Percentiles rank a stretch among this genome's conserved stretches.
These are phyloP conservation scores for Wallacemonas sp. DNA, from an alignment of 208 protist genomes.

Conservation along the genomic window DNA sequence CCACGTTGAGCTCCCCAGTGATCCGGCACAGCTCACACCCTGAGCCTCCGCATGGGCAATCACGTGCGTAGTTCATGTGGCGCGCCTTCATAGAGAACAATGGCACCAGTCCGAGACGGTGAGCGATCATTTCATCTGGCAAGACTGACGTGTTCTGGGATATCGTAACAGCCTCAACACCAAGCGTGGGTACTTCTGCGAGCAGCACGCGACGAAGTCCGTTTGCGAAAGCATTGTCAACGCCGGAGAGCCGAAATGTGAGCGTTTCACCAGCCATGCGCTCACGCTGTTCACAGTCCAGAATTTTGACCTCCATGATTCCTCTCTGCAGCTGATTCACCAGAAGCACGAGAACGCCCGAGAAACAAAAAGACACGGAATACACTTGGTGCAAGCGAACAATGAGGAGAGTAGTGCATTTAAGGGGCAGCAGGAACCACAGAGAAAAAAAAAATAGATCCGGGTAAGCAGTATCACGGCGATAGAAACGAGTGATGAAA, in stretches of 20 bases:
- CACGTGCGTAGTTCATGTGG: conserved; percentile 76
- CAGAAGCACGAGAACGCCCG: too few species aligned
- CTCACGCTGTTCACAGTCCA: conserved; percentile 72
- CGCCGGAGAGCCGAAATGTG: conserved; percentile 86
- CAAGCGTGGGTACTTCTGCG: conserved; percentile 98
- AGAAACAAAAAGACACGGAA: too few species aligned
- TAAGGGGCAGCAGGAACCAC: too few species aligned
- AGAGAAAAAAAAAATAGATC: not conserved
- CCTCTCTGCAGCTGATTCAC: too few species aligned
- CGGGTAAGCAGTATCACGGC: not conserved
- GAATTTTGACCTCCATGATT: conserved; percentile 76
- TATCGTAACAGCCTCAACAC: conserved; percentile 97
- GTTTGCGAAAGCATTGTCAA: conserved; percentile 95
- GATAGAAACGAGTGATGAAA: not conserved
- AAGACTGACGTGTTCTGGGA: conserved; percentile 95
- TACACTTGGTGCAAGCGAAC: too few species aligned
- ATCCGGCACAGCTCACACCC: conserved; percentile 89
- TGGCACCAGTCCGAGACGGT: conserved; percentile 98
- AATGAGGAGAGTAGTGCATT: too few species aligned
- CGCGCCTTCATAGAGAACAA: conserved; percentile 89
- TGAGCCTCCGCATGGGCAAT: conserved; percentile 79
- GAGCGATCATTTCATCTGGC: conserved; percentile 98
- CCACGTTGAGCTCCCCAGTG: conserved; percentile 75
- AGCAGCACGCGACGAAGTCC: conserved; percentile 97
- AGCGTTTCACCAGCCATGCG: conserved; percentile 87